Evolutionary conservation across 768 basidiomycete genomes (phyloP), one percentile per base, ranked within the genome.

Genomic region (Mycena pura): DNA sequence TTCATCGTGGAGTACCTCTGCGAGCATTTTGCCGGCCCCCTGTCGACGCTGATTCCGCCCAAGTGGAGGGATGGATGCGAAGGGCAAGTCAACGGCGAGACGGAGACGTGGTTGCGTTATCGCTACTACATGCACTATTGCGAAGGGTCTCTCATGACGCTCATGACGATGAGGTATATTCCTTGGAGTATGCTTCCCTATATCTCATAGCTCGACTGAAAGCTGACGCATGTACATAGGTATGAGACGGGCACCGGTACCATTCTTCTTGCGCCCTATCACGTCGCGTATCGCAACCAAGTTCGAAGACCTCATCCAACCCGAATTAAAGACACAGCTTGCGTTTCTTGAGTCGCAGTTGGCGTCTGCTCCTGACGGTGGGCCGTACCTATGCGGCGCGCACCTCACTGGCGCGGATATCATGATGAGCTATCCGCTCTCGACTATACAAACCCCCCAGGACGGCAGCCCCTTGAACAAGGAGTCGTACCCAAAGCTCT

Each of bases 331-430:
- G 7, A 60, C 36, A 0, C 44, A 60, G 15, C 41, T 60, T 0
- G 27, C 14, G 11, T 60, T 60, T 39, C 50, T 60, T 11, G 59
- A 60, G 15, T 15, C 14, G 4, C 51, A 60, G 44, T 17, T 60
- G 8, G 50, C 38, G n/a, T 46, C 59, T 3, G 59, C 50, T 4
- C 59, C 59, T 2, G 50, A 41, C 5, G 51, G 59, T 21, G 59
- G 59, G 10, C 59, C 59, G 5, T 60, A 60, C n/a, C 51, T 60
- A 6, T 60, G 59, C 28, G 44, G 50, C 14, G 44, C 59, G 21
- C 27, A 51, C 6, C 36, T 60, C 1, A 53, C 59, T 5, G 51
- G 11, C 28, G 59, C 51, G n/a, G 51, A 60, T 22, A 60, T 60
- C 25, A 21, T 54, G 1, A 60, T 60, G 52, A 48, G 51, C 24